Base-by-base conservation (phyloP, 805 yeast genomes). In the Candida yuanshanica region DNA sequence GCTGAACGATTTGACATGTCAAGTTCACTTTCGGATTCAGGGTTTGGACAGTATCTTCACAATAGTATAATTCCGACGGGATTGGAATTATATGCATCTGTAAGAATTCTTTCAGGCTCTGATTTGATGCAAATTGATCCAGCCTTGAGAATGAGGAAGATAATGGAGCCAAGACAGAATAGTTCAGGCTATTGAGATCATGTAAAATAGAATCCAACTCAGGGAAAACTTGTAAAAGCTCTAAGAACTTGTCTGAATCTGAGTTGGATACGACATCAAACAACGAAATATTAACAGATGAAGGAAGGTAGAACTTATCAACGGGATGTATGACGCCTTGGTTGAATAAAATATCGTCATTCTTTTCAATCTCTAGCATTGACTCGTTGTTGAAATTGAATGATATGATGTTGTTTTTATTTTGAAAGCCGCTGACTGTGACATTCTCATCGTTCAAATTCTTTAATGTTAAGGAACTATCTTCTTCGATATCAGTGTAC, bases 271-370 rank as follows among this genome's bases (percentile, higher is more conserved):
- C 63, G 39, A 90, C 66, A 41, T 87, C 82, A 4, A 45, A 36
- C 10, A 82, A 59, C 0, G 79, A 53, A 3, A 90, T 72, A 7
- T 68, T 58, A 23, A 90, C 58, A 20, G 64, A 59, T 0, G 63
- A 58, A 0, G 96, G 95, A 13, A 85, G 62, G 4, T 75, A 48
- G 1, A 85, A 66, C 5, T 70, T 59, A 27, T 71, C 64, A 11
- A 84, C 65, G 2, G 90, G 79, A 56, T 87, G 96, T 1, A 84
- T 76, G 0, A 90, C 95, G 2, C 98, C 98, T 57, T 84, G 83
- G 47, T 76, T 79, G 57, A 85, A 90, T 12, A 90, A 55, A 7
- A 86, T 72, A 56, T 90, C 96, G 1, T 76, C 62, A 44, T 75
- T 70, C 39, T 69, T 48, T 45, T 29, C 48, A 31, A 60, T 20